These are phyloP conservation scores for Ramalina peruviana DNA, from an alignment of 495 filamentous ascomycete genomes.

Conservation along the genomic window DNA sequence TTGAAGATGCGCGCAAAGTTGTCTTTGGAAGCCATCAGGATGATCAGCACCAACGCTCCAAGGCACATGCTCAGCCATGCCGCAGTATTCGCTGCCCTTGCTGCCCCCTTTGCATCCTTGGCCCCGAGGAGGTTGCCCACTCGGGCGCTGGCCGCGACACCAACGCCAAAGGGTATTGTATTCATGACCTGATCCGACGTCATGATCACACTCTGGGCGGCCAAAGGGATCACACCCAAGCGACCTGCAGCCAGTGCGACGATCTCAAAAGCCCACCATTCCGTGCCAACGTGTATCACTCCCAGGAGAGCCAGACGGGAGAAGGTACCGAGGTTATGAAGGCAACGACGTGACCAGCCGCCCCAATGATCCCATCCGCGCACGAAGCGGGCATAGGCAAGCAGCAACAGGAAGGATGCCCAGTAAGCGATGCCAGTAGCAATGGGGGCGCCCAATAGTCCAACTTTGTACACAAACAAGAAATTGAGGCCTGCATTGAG, in stretches of 20 bases:
- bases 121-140: slow-evolving; percentile 77
- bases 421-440: slow-evolving; percentile 82
- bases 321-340: slow-evolving; percentile 58
- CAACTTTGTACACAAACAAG: slow-evolving; percentile 60
- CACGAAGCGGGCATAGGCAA: slow-evolving; percentile 62
- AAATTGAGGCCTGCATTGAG: slow-evolving; percentile 67
- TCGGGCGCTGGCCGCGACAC: slow-evolving; percentile 66
- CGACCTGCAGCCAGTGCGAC: slow-evolving; percentile 80
- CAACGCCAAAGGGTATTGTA: slow-evolving; percentile 83
- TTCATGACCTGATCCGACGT: slow-evolving; percentile 87
- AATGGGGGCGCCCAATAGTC: slow-evolving; percentile 66
- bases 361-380: slow-evolving; percentile 71
- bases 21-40: slow-evolving; percentile 61
- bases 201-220: slow-evolving; percentile 88
- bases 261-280: slow-evolving; percentile 97
- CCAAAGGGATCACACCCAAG: slow-evolving; percentile 69
- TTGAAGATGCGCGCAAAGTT: slow-evolving; percentile 78
- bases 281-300: slow-evolving; percentile 78
- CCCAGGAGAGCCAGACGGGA: slow-evolving; percentile 64
- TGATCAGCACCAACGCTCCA: slow-evolving; percentile 52
- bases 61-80: slow-evolving; percentile 59
- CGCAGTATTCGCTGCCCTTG: slow-evolving; percentile 61
- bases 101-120: slow-evolving; percentile 50
- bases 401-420: slow-evolving; percentile 64
- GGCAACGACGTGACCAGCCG: slow-evolving; percentile 52